Evolutionary conservation across 106 monocot species (phyloP), one percentile per base, ranked within the genome.

Genomic region (Agapanthus africanus): DNA sequence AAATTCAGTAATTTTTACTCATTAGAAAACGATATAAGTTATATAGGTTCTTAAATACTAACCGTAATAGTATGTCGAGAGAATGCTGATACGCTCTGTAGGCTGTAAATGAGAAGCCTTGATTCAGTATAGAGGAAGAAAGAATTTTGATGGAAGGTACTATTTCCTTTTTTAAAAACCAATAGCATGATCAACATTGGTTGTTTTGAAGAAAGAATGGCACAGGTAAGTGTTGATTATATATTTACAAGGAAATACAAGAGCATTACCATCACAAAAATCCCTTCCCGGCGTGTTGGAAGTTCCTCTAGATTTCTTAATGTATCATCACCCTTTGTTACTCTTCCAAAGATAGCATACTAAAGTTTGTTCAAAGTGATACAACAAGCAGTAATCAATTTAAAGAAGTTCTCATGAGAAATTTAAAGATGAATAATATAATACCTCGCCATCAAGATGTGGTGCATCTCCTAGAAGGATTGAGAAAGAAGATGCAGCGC

Each of bases 51-150:
- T 40, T 23, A 36, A 7, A 37, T 73, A 67, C 88, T 88, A 63
- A 95, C 95, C 95, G 67, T 95, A 95, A 67, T 88, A 88, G 46
- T 91, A 95, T 65, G 91, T 84, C 41, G 95, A 91, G 42, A 84
- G 74, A 68, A 95, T 91, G 25, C 76, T 77, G 56, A 95, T 87
- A 16, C 91, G 85, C 71, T 95, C 88, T 3, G 78, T 77, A 26
- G 95, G 95, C 95, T 95, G 86, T 34, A 91, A 80, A 78, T 28
- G 32, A 42, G 27, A 33, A 65, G 25, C 23, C n/a, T n/a, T n/a
- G n/a, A n/a, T n/a, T n/a, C n/a, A n/a, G n/a, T n/a, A n/a, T n/a
- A n/a, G n/a, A n/a, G n/a, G n/a, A n/a, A n/a, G n/a, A n/a, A 54
- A 23, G 21, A 37, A 52, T 70, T 21, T 51, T 32, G n/a, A 69